Evolutionary conservation across 345 rosid species (phyloP), one percentile per base, ranked within the genome.

Genomic region (Geranium rotundifolium): DNA sequence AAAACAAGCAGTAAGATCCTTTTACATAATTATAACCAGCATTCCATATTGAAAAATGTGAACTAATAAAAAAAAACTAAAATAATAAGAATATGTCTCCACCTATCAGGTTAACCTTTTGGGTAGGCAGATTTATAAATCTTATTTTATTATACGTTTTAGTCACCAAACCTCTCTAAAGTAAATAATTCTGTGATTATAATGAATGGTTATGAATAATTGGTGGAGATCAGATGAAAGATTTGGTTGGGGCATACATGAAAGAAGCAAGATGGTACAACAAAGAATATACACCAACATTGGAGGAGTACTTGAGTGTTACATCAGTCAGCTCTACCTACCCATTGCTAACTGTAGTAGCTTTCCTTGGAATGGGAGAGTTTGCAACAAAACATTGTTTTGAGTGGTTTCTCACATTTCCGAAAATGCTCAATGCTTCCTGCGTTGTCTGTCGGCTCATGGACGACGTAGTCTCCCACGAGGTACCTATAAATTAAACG

Each of bases 231-330:
- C 61, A 76, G 77, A 73, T 76, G 80, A 69, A 62, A 56, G 15
- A 18, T 31, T 50, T 17, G 17, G 58, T 50, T 9, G 12, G 20
- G 7, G 18, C 15, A 1, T 57, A 69, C 56, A 55, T 63, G 17
- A 39, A 18, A 0, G 68, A 72, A 56, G 68, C 65, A 9, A 67
- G 16, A 15, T 67, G 61, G 65, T 55, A 63, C 60, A 50, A 67
- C 31, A 16, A 72, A 37, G 52, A 34, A 0, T 59, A 71, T 31
- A 46, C 34, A 19, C 78, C 80, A 18, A 66, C 75, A 0, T 17
- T 74, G n/a, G 71, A 80, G n/a, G 77, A 72, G 55, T 77, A 77
- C 20, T 41, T 70, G 23, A 46, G 64, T n/a, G 19, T 66, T 57
- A 67, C 74, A 57, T 27, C 62, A 19, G 65, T 57, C 5, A 69